These are phyloP conservation scores for Alternaria sp. DNA, from an alignment of 2,329 filamentous ascomycete genomes.

Conservation along the genomic window DNA sequence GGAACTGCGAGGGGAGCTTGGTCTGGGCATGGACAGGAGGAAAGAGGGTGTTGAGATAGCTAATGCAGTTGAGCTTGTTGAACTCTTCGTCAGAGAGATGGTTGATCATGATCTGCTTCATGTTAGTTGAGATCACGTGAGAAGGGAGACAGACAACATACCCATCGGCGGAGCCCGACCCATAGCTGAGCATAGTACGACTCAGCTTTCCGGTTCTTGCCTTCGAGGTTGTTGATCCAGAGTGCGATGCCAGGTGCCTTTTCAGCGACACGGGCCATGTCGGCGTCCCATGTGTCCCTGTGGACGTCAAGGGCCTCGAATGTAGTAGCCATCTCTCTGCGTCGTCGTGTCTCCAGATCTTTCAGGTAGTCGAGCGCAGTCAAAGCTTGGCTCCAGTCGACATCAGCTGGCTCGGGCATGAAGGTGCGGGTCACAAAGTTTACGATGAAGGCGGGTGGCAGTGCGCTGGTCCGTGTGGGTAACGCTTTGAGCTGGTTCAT, in stretches of 20 bases:
- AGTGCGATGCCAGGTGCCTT: slow-evolving; percentile 61
- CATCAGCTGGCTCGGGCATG: slow-evolving; percentile 59
- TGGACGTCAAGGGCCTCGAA: slow-evolving; percentile 61
- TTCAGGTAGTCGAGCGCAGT: slow-evolving; percentile 71
- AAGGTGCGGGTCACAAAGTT: slow-evolving; percentile 67
- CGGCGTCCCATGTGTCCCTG: slow-evolving; percentile 53
- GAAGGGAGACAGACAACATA: slow-evolving; percentile 45
- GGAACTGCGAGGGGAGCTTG: slow-evolving; percentile 56
- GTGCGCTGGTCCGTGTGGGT: slow-evolving; percentile 64
- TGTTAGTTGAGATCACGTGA: slow-evolving; percentile 8
- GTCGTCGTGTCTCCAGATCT: slow-evolving; percentile 66
- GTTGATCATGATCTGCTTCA: slow-evolving; percentile 64
- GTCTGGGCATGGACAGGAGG: slow-evolving; percentile 57
- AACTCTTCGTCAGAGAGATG: slow-evolving; percentile 67
- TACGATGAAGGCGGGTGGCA: slow-evolving; percentile 68
- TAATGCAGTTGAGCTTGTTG: slow-evolving; percentile 70
- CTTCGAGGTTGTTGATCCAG: slow-evolving; percentile 61
- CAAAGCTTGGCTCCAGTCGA: slow-evolving; percentile 70
- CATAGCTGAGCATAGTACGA: slow-evolving; percentile 65
- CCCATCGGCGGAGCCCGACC: slow-evolving; percentile 68
- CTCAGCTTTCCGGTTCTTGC: slow-evolving; percentile 48
- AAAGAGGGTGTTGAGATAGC: slow-evolving; percentile 72
- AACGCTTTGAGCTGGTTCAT: slow-evolving; percentile 64
- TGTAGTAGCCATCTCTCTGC: slow-evolving; percentile 63
- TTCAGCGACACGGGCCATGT: slow-evolving; percentile 56